phyloP scores from a whole-genome alignment of 2,329 filamentous ascomycete species.

The Cucurbitaria berberidis region DNA sequence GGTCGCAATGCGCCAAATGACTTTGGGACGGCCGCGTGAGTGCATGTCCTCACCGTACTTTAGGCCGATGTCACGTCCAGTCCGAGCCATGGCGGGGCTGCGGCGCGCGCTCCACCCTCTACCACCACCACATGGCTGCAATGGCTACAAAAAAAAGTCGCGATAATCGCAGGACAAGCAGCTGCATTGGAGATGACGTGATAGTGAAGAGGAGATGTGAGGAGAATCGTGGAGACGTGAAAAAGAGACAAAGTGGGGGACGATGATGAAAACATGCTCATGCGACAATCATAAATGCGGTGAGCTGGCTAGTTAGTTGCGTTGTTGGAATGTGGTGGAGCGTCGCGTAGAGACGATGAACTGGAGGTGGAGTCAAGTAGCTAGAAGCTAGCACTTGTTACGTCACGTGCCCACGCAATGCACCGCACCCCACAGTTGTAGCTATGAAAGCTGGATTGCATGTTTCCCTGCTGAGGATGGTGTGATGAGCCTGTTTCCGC shows the following conservation, averaged over 20 bases:
- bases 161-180: neutral
- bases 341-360: neutral
- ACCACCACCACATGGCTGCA: neutral
- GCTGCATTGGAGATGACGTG: neutral
- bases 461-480: neutral
- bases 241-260: neutral
- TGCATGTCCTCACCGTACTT: slow-evolving; percentile 2
- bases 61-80: slow-evolving; percentile 4
- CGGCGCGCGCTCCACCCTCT: neutral
- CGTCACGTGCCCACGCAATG: slow-evolving; percentile 11
- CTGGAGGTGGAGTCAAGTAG: slow-evolving; percentile 2
- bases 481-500: too few species aligned
- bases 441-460: neutral
- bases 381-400: slow-evolving; percentile 3
- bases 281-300: neutral
- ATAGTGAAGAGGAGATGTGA: neutral
- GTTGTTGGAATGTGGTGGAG: slow-evolving; percentile 6
- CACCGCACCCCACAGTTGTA: neutral
- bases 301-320: neutral
- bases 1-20: neutral
- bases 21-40: neutral
- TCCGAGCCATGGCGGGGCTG: slow-evolving; percentile 2
- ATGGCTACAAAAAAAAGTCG: neutral
- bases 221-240: neutral
- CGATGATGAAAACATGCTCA: neutral